Base-by-base conservation (phyloP, 2,329 filamentous ascomycete species). In the Pseudocercospora macadamiae region DNA sequence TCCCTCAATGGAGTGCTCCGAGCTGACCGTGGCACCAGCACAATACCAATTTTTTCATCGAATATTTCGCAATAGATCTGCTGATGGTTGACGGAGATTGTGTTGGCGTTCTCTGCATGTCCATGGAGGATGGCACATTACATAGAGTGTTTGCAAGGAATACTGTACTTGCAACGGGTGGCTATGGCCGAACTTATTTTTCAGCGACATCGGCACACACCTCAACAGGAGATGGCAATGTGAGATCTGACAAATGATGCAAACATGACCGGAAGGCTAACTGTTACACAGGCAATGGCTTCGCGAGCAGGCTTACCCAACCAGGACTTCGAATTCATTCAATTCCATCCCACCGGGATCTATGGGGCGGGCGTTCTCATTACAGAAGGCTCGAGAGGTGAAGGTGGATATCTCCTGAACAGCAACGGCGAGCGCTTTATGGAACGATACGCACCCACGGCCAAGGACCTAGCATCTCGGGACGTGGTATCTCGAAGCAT, bases 281-380 rank as follows among this genome's bases (percentile, higher is more conserved):
- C 30, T 3, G 8, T 14, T 6, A 51, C 9, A n/a, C 34, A 70
- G 68, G 79, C 79, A 8, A 82, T 82, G 79, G 78, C 75, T 3
- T 72, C 79, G 21, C 70, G 79, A 64, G 79, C 79, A 4, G 79
- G 79, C 7, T 67, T 82, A 3, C 78, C 79, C 1, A 75, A 80
- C 44, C 79, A 81, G 63, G 79, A 81, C 62, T 77, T 81, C 72
- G 79, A 82, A 58, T 82, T 82, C 59, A 78, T 82, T 2, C 79
- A 81, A 57, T 82, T 82, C 55, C 79, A 82, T 62, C 79, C 79
- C 1, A 77, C 77, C 32, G 79, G 79, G 4, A 82, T 81, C 36
- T 82, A 81, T 59, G 79, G 79, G 23, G 79, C 79, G 21, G 79
- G 79, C 12, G 78, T 80, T 53, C 68, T 81, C 19, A 81, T 81